A percentile compares a stretch with the other conserved stretches of the same genome.
phyloP scores from a whole-genome alignment of 768 basidiomycete genomes.

The Hygrocybe punicea region DNA sequence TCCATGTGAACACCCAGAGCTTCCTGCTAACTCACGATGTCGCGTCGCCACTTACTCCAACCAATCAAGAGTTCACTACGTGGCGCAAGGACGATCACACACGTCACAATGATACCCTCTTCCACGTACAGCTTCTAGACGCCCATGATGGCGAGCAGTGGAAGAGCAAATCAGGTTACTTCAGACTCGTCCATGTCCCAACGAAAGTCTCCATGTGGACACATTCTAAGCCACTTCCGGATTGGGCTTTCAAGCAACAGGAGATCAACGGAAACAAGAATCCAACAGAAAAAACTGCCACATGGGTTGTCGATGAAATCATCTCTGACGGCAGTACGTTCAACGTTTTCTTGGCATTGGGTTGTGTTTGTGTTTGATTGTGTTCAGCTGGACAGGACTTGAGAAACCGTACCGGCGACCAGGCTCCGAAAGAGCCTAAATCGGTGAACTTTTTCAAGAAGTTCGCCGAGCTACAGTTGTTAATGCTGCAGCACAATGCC shows the following conservation, averaged over 20 bases:
- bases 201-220: constrained; percentile 97
- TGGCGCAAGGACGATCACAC: constrained; percentile 74
- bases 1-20: constrained; percentile 82
- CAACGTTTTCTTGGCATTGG: background rate
- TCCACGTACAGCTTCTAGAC: constrained; percentile 70
- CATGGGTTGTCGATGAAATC: constrained; percentile 88
- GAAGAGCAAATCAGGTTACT: constrained; percentile 93
- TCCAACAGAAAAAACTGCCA: constrained; percentile 70
- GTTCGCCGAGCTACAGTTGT: constrained; percentile 85
- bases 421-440: constrained; percentile 66
- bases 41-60: constrained; percentile 93
- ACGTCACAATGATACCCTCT: constrained; percentile 85
- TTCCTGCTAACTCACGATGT: constrained; percentile 94
- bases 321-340: constrained; percentile 66
- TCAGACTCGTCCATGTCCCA: constrained; percentile 82
- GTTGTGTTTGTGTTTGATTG: constrained; percentile 5
- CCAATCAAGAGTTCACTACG: constrained; percentile 98
- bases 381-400: constrained; percentile 52
- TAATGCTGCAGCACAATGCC: constrained; percentile 99
- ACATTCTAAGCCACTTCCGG: constrained; percentile 76
- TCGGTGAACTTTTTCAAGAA: constrained; percentile 90
- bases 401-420: constrained; percentile 48
- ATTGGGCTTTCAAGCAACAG: constrained; percentile 97
- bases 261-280: constrained; percentile 99
- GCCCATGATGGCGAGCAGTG: constrained; percentile 76